Conservation (phyloP, 2,329 filamentous ascomycete genomes). For the Lachnellula hyalina region DNA sequence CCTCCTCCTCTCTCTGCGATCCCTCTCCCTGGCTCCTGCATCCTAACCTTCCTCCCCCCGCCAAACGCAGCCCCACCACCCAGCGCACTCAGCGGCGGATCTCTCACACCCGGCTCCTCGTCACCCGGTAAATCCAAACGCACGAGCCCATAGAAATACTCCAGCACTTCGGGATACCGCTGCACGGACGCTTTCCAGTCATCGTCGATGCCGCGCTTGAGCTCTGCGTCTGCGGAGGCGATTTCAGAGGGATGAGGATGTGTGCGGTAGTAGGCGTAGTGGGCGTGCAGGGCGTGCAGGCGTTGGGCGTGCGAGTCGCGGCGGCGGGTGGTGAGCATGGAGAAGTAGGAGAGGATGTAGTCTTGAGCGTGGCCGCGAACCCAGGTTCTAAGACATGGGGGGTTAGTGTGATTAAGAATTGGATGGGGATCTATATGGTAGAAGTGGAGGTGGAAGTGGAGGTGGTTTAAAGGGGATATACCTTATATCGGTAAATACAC, state of each 20-base stretch:
- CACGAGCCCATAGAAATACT: constrained; percentile 72
- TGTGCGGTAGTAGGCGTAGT: constrained; percentile 53
- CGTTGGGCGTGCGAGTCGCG: constrained; percentile 51
- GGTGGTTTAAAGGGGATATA: constrained; percentile 33
- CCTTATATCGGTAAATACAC: constrained; percentile 59
- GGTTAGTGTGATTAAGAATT: background rate
- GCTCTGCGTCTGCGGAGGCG: constrained; percentile 54
- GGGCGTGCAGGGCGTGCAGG: constrained; percentile 50
- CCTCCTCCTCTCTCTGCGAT: constrained; percentile 9
- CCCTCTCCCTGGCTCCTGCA: constrained; percentile 20
- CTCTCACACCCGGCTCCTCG: constrained; percentile 52
- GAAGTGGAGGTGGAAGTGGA: background rate
- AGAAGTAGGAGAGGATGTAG: constrained; percentile 62
- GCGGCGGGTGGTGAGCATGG: constrained; percentile 54
- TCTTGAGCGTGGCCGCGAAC: constrained; percentile 61
- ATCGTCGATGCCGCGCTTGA: constrained; percentile 71
- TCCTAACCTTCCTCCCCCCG: constrained; percentile 25
- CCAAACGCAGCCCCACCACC: constrained; percentile 7
- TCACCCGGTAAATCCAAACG: constrained; percentile 60
- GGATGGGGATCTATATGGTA: background rate
- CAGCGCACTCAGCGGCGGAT: constrained; percentile 49
- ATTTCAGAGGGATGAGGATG: constrained; percentile 59
- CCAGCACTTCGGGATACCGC: constrained; percentile 73
- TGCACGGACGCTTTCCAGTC: constrained; percentile 74
- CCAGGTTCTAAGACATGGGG: constrained; percentile 46